Evolutionary conservation across 768 basidiomycete species (phyloP), one percentile per base, ranked within the genome.

Genomic region (Trametes gibbosa): DNA sequence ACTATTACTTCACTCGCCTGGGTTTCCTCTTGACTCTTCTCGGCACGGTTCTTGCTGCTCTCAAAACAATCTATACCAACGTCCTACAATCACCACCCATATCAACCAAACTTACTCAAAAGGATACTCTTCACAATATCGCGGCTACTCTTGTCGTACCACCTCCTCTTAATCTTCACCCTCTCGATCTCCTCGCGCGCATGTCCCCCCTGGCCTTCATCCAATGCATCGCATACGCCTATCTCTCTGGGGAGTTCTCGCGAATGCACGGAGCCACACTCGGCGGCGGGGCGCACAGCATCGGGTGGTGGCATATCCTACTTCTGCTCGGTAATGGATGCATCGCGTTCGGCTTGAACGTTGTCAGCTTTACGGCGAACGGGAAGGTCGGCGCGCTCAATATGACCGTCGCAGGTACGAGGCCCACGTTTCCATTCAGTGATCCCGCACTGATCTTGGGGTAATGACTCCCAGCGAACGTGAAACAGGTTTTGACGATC

Each of bases 281-380:
- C 23, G 41, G 27, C 3, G 29, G 27, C 10, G 17, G 37, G 16
- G 50, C 41, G 0, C 16, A 46, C 3, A 3, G 25, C 17, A n/a
- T 34, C n/a, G 52, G 43, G 39, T 55, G 59, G 77, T 78, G 76
- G 72, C 72, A 49, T 56, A 57, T 54, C 23, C 58, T 79, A 1
- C 83, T 86, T 6, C 73, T 98, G 45, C 63, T 84, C 5, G 66
- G 89, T 35, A 99, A 98, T 65, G 96, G 95, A 0, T 69, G 78
- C 14, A 85, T 98, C 67, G 97, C 97, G 3, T 98, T 97, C 68
- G 89, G 85, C 14, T 77, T 99, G 51, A 99, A 98, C 66, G 85
- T 98, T 2, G 91, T 97, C 56, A 92, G 89, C 70, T 97, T 99
- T 69, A 91, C 90, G 40, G 92, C 97, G n/a, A 99, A 98, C 75